Evolutionary conservation across 352 stramenopile species (phyloP), one percentile per base, ranked within the genome.

Genomic region (Pythium aquatile): DNA sequence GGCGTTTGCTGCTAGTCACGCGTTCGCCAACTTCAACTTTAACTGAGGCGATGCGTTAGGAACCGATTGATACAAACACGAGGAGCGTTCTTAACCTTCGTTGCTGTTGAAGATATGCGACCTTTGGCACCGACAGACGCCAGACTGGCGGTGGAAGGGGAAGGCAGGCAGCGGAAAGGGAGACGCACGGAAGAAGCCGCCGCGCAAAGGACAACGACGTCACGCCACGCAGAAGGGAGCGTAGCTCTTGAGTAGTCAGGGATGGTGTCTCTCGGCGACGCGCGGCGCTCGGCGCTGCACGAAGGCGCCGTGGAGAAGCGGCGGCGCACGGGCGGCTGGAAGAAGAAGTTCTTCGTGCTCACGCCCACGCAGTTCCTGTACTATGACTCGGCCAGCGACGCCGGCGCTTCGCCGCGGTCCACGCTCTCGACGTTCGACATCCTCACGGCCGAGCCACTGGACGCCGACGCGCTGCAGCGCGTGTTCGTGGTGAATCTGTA

Each of bases 291-390:
- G 26, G 79, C 83, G 47, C 70, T 93, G 20, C 76, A 78, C 49
- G 82, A 87, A 40, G 83, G 82, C 9, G 55, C 74, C 7, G 66
- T 92, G 13, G 83, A 92, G 70, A 85, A 88, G 62, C 81, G 87
- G 76, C 73, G 78, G 33, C 80, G 80, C 61, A 88, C 82, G 51
- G 82, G 83, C 39, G 83, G 83, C 47, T 95, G 86, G 86, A 90
- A 87, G 64, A 91, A 91, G 70, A 80, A 85, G 61, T 82, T 82
- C 54, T 92, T 91, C 42, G 68, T 93, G 28, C 72, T 95, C 59
- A 93, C 83, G 24, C 70, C 73, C 2, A 76, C 75, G 30, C 78
- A 85, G 20, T 79, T 81, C 44, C 75, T 86, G 64, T 86, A 87
- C 68, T 95, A 90, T 49, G 84, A 93, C 48, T 73, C 80, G 17